Evolutionary conservation across 805 yeast species (phyloP), one percentile per base, ranked within the genome.

Genomic region (Candida corydali): DNA sequence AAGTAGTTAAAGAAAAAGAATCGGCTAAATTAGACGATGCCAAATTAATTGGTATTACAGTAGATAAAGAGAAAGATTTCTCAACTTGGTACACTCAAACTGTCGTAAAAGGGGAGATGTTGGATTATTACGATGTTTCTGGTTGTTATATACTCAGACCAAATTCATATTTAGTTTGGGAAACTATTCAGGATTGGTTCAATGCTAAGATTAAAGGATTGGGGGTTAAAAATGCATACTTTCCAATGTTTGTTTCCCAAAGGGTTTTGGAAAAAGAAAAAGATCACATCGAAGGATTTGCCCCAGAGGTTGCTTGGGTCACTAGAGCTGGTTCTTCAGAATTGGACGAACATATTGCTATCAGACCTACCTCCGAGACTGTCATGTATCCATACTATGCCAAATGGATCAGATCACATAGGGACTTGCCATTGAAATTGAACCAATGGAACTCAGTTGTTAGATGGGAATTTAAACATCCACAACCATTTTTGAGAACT

Each of bases 301-400:
- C 99, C 32, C 98, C 99, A 17, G 99, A 93, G 67, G 99, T 93
- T 39, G 99, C 99, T 17, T 93, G 99, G 99, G 98, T 93, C 50
- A 93, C 99, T 39, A 80, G 73, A 54, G 99, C 99, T 37, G 99
- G 99, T 54, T 61, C 69, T 22, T 83, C 95, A 23, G 98, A 93
- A 34, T 75, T 93, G 52, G 98, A 94, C 39, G 98, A 93, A 70
- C 98, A 96, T 53, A 87, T 93, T 54, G 99, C 99, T 44, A 93
- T 93, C 51, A 86, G 99, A 73, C 99, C 99, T 57, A 93, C 99
- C 26, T 89, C 97, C 15, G 99, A 93, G 66, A 93, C 99, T 37
- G 98, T 93, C 60, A 93, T 93, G 98, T 93, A 93, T 64, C 99
- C 99, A 43, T 94, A 93, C 80, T 93, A 91, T 61, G 86, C 98